phyloP scores from a whole-genome alignment of 2,329 filamentous ascomycete genomes.

The Herpomyces periplanetae region DNA sequence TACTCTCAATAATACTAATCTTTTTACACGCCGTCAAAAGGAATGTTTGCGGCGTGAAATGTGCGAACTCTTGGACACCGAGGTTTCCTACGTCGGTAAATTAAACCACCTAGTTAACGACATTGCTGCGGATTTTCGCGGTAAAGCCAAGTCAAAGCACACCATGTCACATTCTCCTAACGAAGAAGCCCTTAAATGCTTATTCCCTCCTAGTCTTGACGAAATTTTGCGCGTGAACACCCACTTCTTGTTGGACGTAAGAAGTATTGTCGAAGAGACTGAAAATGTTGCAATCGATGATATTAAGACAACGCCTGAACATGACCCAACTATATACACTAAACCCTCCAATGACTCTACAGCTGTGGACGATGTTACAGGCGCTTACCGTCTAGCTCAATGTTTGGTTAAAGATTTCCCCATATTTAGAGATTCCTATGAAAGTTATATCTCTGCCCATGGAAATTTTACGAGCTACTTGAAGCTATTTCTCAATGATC shows the following conservation, averaged over 20 bases:
- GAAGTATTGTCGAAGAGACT: slow-evolving; percentile 35
- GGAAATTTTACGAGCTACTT: slow-evolving; percentile 49
- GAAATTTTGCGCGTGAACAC: slow-evolving; percentile 45
- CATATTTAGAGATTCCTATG: slow-evolving; percentile 57
- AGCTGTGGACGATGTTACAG: slow-evolving; percentile 24
- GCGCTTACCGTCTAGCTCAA: slow-evolving; percentile 34
- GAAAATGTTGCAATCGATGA: slow-evolving; percentile 41
- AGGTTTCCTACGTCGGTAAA: slow-evolving; percentile 70
- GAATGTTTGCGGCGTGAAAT: slow-evolving; percentile 52
- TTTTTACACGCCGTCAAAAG: slow-evolving; percentile 45
- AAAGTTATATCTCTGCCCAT: slow-evolving; percentile 66
- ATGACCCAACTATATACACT: slow-evolving; percentile 7
- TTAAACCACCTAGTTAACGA: slow-evolving; percentile 34
- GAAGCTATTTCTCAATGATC: slow-evolving; percentile 30
- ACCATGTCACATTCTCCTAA: slow-evolving; percentile 26
- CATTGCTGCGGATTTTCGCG: slow-evolving; percentile 38
- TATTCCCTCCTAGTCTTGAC: slow-evolving; percentile 48
- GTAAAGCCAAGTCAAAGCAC: slow-evolving; percentile 19
- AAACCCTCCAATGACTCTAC: slow-evolving; percentile 7
- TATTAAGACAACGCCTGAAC: slow-evolving; percentile 17
- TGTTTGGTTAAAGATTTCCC: slow-evolving; percentile 70
- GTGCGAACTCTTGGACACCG: slow-evolving; percentile 60
- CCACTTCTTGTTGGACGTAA: slow-evolving; percentile 35
- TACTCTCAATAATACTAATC: slow-evolving; percentile 32
- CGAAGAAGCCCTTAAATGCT: slow-evolving; percentile 24